Evolutionary conservation across 2,329 filamentous ascomycete species (phyloP), one percentile per base, ranked within the genome.

Genomic region (Exophiala dermatitidis): DNA sequence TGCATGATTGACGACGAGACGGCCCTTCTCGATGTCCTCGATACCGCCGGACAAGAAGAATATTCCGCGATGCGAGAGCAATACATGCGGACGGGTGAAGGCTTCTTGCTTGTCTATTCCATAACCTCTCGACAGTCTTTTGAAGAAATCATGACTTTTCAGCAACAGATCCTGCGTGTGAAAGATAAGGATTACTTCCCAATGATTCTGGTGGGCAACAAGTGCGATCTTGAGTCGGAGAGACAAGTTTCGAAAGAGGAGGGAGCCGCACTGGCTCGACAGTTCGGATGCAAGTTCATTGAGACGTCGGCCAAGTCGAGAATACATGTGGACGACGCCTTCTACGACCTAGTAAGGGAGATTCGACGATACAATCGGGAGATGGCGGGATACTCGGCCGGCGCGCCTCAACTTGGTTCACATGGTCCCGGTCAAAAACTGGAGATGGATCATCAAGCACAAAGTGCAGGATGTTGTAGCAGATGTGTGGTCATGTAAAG

Each of bases 161-260:
- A 97, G 74, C 90, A 97, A 78, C 93, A 98, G 74, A 98, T 98
- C 69, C 79, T 98, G 64, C 79, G 93, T 64, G 93, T 98, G 66
- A 98, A 98, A 81, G 93, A 97, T 77, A 97, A 95, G 82, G 93
- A 98, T 75, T 95, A 96, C 72, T 98, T 98, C 78, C 93, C 93
- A 64, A 97, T 98, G 78, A 95, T 97, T 54, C 88, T 98, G 43
- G 93, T 97, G 40, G 93, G 90, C 65, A 98, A 98, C 82, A 98
- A 98, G 80, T 96, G 91, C 75, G 93, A 98, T 88, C 76, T 98
- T 71, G 91, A 96, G 68, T 78, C 79, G 64, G 91, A 98, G 74
- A 83, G 93, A 68, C 87, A 91, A 66, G 93, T 98, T 56, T 86
- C 88, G 61, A 85, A 86, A 76, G 85, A 94, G 82, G 91, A 97